Conservation (phyloP, 768 basidiomycete genomes). For the Amanita subjunquillea region DNA sequence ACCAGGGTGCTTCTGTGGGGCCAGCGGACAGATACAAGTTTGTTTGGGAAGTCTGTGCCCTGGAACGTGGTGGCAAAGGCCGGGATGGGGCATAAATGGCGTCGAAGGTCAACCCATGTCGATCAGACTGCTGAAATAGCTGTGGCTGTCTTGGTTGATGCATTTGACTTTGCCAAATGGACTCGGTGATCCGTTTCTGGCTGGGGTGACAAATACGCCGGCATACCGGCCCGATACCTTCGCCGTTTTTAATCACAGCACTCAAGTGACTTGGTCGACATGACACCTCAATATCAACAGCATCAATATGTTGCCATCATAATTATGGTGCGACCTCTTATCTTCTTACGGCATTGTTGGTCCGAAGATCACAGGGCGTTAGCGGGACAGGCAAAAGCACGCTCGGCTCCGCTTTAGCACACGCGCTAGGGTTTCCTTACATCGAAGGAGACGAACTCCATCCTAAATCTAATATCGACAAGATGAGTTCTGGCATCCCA, state of each 20-base stretch:
- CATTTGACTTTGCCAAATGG: background rate
- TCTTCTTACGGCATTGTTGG: background rate
- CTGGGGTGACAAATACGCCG: background rate
- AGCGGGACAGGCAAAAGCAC: constrained; percentile 69
- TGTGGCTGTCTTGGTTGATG: no score
- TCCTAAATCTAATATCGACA: constrained; percentile 69
- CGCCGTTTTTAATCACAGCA: no score
- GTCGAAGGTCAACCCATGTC: no score
- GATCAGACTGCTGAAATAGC: no score
- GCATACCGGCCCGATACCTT: no score
- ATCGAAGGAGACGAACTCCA: constrained; percentile 89
- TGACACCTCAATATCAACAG: background rate
- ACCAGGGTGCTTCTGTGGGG: no score
- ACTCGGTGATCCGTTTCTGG: background rate
- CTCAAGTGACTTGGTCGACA: no score
- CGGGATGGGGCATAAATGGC: no score
- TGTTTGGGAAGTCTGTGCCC: no score
- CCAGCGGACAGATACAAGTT: no score
- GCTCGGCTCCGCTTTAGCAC: constrained; percentile 53
- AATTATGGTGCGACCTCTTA: constrained; percentile 34
- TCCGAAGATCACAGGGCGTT: constrained; percentile 40
- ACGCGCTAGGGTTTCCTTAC: constrained; percentile 57
- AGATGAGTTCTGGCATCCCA: constrained; percentile 74
- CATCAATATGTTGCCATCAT: constrained; percentile 24
- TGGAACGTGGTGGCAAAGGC: no score